These are phyloP conservation scores for Gilbertella persicaria DNA, from an alignment of 371 early-diverging fungal genomes.

Conservation along the genomic window DNA sequence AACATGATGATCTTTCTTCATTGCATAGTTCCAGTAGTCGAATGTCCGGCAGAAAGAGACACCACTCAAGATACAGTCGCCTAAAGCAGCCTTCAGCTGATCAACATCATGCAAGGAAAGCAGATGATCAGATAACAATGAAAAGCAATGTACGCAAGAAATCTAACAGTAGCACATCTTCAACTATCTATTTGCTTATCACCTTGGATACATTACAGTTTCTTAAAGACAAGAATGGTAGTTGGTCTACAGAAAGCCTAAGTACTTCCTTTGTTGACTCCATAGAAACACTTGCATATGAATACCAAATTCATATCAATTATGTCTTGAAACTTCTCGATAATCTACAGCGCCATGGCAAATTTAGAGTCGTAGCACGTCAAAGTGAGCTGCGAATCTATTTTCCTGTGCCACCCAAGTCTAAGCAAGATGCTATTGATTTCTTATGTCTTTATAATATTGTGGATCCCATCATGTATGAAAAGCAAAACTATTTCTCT, in stretches of 20 bases:
- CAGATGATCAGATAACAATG: background rate
- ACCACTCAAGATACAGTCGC: background rate
- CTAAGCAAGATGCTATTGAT: constrained; percentile 9
- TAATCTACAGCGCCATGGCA: constrained; percentile 1
- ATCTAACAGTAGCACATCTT: background rate
- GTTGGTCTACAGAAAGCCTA: constrained; percentile 18
- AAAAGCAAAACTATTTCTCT: background rate
- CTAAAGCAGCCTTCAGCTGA: constrained; percentile 7
- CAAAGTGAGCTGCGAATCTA: constrained; percentile 21
- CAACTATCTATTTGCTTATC: constrained; percentile 14
- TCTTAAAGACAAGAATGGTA: background rate
- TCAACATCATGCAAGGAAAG: background rate
- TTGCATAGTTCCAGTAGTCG: background rate
- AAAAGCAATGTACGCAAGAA: background rate
- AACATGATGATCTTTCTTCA: constrained; percentile 20
- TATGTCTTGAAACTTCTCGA: constrained; percentile 17
- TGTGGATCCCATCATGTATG: background rate
- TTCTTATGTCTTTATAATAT: constrained; percentile 3
- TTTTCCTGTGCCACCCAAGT: constrained; percentile 16
- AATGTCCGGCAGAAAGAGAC: background rate
- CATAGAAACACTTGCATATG: constrained; percentile 6
- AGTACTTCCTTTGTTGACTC: constrained; percentile 13
- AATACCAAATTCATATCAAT: constrained; percentile 20
- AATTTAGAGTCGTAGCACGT: constrained; percentile 15
- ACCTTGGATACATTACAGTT: constrained; percentile 18